These are phyloP conservation scores for Thinopyrum elongatum DNA, from an alignment of 176 grass and related monocot genomes.

Conservation along the genomic window DNA sequence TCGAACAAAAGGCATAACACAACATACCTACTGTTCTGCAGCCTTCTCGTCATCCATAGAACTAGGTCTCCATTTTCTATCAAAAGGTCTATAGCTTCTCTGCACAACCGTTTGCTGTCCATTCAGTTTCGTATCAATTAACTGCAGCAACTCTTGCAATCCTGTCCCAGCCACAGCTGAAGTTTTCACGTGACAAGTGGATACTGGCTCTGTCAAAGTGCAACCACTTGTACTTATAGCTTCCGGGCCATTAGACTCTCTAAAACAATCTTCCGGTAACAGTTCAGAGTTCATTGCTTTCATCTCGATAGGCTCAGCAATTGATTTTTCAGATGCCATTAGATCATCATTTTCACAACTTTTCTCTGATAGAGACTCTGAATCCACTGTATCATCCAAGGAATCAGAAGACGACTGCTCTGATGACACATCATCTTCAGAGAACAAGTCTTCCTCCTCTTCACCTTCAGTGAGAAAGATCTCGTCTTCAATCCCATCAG, in stretches of 20 bases:
- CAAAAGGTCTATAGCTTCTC: constrained; percentile 62
- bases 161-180: constrained; percentile 70
- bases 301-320: constrained; percentile 15
- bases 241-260: constrained; percentile 13
- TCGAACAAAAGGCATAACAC: neutral
- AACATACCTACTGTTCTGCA: constrained; percentile 55
- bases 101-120: constrained; percentile 54
- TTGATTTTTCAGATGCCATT: constrained; percentile 24
- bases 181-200: constrained; percentile 64
- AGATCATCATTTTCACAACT: constrained; percentile 8
- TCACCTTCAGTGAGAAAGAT: constrained; percentile 42
- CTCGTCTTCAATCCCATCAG: constrained; percentile 38
- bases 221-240: neutral
- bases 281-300: constrained; percentile 15
- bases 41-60: constrained; percentile 49
- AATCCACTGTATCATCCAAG: constrained; percentile 46
- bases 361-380: constrained; percentile 47
- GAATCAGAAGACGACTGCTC: constrained; percentile 49
- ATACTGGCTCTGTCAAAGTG: constrained; percentile 33
- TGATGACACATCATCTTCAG: constrained; percentile 45
- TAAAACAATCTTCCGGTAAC: constrained; percentile 21
- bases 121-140: constrained; percentile 72
- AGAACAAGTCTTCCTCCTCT: constrained; percentile 44
- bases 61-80: constrained; percentile 87
- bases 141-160: constrained; percentile 67